Evolutionary conservation across 257 asterid genomes (phyloP).

Genomic region (Thymus mandschuricus): DNA sequence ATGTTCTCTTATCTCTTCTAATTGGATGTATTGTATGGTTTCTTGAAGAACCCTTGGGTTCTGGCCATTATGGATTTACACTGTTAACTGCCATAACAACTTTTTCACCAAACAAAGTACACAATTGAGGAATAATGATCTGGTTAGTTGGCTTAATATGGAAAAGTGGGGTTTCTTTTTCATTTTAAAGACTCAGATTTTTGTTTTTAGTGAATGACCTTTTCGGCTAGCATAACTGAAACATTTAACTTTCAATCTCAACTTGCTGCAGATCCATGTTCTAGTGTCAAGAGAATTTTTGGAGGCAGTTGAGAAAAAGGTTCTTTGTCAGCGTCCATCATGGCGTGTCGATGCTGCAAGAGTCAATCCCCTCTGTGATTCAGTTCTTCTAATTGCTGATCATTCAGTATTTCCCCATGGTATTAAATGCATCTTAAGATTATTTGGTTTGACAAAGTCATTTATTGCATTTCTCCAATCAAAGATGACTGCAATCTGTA

Average conservation of each 20-base stretch:
- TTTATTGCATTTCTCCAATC: slow-evolving; percentile 24
- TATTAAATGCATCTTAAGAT: slow-evolving; percentile 37
- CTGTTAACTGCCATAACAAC: background rate
- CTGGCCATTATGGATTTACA: background rate
- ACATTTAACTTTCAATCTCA: slow-evolving; percentile 17
- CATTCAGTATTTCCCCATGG: slow-evolving; percentile 89
- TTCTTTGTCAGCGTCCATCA: slow-evolving; percentile 78
- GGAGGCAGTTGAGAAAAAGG: slow-evolving; percentile 81
- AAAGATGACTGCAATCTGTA: background rate
- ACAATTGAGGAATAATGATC: slow-evolving; percentile 9
- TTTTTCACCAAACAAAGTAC: slow-evolving; percentile 19
- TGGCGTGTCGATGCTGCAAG: slow-evolving; percentile 87
- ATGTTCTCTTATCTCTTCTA: slow-evolving; percentile 17
- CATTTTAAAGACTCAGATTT: background rate
- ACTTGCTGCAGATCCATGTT: slow-evolving; percentile 57
- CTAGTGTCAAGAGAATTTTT: slow-evolving; percentile 78
- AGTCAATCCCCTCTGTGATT: slow-evolving; percentile 70
- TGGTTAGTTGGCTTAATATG: slow-evolving; percentile 26
- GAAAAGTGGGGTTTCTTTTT: background rate
- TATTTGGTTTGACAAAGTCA: slow-evolving; percentile 1
- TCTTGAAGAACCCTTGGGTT: slow-evolving; percentile 8
- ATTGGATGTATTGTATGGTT: slow-evolving; percentile 7
- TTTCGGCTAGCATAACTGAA: slow-evolving; percentile 21
- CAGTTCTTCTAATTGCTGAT: slow-evolving; percentile 81
- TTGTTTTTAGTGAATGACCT: slow-evolving; percentile 1